phyloP scores from a whole-genome alignment of 2,329 filamentous ascomycete genomes.

The Chaetomium strumarium region DNA sequence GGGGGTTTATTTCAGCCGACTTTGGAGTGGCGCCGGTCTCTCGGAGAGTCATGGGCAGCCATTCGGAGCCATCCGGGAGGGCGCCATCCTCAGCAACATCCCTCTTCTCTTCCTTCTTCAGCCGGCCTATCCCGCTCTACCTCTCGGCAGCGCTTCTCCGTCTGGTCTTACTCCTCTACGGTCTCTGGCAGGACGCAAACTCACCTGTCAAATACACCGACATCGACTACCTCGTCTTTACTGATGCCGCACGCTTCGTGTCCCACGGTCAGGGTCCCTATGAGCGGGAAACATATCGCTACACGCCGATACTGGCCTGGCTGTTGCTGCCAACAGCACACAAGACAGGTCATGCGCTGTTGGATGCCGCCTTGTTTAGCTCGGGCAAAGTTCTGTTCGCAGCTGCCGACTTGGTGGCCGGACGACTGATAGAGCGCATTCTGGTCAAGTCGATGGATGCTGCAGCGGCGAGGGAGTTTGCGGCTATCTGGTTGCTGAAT shows the following conservation, averaged over 20 bases:
- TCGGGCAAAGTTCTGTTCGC: slow-evolving; percentile 88
- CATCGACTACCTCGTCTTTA: slow-evolving; percentile 98
- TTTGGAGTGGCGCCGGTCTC: no score
- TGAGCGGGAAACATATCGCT: slow-evolving; percentile 87
- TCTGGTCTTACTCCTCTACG: slow-evolving; percentile 71
- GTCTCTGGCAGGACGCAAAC: slow-evolving; percentile 85
- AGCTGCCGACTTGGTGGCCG: slow-evolving; percentile 73
- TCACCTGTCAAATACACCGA: slow-evolving; percentile 96
- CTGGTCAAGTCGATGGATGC: slow-evolving; percentile 40
- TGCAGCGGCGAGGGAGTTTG: slow-evolving; percentile 63
- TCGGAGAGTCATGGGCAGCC: slow-evolving; percentile 12
- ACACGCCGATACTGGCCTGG: slow-evolving; percentile 92
- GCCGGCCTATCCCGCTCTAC: slow-evolving; percentile 46
- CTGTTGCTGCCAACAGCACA: slow-evolving; percentile 73
- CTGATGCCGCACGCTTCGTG: slow-evolving; percentile 79
- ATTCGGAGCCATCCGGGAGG: background rate
- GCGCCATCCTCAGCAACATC: slow-evolving; percentile 9
- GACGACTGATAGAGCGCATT: slow-evolving; percentile 61
- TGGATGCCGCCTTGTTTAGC: slow-evolving; percentile 56
- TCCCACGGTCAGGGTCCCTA: slow-evolving; percentile 69
- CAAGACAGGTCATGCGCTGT: slow-evolving; percentile 29
- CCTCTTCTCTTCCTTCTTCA: slow-evolving; percentile 31
- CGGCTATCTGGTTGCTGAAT: slow-evolving; percentile 88
- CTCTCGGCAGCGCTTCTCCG: slow-evolving; percentile 59
- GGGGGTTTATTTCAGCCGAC: background rate